A percentile compares a stretch with the other conserved stretches of the same genome.
phyloP scores from a whole-genome alignment of 306 rosid genomes.

The Dryas drummondii region DNA sequence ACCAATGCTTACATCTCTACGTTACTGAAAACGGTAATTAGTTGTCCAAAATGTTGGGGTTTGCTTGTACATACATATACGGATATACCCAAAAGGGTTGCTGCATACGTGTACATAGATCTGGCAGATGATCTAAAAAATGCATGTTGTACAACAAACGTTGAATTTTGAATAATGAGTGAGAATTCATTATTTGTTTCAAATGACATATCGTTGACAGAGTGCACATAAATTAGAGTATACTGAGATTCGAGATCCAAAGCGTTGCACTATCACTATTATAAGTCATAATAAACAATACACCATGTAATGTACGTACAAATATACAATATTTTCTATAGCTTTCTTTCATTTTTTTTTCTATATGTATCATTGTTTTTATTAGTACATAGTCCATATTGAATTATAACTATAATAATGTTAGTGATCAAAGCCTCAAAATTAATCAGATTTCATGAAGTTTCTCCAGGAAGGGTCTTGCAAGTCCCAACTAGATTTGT shows the following conservation, averaged over 20 bases:
- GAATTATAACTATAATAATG: neutral
- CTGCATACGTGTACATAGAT: slow-evolving; percentile 36
- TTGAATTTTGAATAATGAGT: slow-evolving; percentile 37
- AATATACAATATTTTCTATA: slow-evolving; percentile 12
- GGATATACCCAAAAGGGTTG: slow-evolving; percentile 13
- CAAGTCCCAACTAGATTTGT: neutral
- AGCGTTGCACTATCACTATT: slow-evolving; percentile 26
- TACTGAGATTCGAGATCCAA: slow-evolving; percentile 56
- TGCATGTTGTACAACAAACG: slow-evolving; percentile 46
- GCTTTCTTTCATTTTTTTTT: neutral
- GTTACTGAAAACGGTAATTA: slow-evolving; percentile 23
- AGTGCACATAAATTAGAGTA: slow-evolving; percentile 26
- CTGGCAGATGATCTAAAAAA: slow-evolving; percentile 35
- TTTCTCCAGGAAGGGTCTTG: slow-evolving; percentile 27
- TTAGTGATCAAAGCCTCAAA: neutral
- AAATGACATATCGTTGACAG: slow-evolving; percentile 2
- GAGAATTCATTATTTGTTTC: slow-evolving; percentile 23
- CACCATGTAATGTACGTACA: neutral
- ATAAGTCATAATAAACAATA: neutral
- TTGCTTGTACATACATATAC: slow-evolving; percentile 23
- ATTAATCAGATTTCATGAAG: slow-evolving; percentile 29
- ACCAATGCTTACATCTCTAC: neutral
- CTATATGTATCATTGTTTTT: neutral
- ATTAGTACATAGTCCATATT: slow-evolving; percentile 14
- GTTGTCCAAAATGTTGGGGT: slow-evolving; percentile 18